A percentile compares a stretch with the other conserved stretches of the same genome.
Conservation (phyloP, 164 flowering plant species). For the Taxillus chinensis region DNA sequence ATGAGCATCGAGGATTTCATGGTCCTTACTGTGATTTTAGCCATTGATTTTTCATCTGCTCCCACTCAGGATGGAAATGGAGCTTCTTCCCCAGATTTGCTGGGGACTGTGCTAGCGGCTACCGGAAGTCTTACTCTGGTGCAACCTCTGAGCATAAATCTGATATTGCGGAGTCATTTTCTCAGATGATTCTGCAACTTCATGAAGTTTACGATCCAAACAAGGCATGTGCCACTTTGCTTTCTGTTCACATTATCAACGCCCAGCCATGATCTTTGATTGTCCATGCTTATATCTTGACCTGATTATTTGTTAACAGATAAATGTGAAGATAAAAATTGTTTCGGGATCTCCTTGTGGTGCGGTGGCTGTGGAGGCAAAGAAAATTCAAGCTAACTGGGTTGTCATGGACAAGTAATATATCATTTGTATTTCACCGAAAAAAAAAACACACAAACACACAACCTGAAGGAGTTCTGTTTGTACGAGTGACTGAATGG, state of each 20-base stretch:
- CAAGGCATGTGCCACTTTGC: conserved; percentile 33
- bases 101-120: conserved; percentile 92
- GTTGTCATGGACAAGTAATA: conserved; percentile 91
- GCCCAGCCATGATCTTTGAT: background rate
- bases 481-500: no score
- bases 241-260: background rate
- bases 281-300: background rate
- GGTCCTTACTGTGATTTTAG: background rate
- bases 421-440: background rate
- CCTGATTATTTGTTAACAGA: conserved; percentile 25
- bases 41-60: background rate
- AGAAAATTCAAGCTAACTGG: conserved; percentile 73
- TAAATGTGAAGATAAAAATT: conserved; percentile 80
- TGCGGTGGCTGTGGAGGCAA: conserved; percentile 89
- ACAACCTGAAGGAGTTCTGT: background rate
- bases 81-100: conserved; percentile 96
- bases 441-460: background rate
- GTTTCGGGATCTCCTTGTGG: conserved; percentile 79
- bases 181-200: conserved; percentile 98
- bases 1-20: background rate
- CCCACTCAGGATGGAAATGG: conserved; percentile 50
- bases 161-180: conserved; percentile 79
- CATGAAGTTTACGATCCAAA: conserved; percentile 93
- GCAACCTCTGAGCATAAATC: conserved; percentile 58
- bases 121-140: conserved; percentile 41